Evolutionary conservation across 345 rosid genomes (phyloP).

Genomic region (Durio zibethinus): DNA sequence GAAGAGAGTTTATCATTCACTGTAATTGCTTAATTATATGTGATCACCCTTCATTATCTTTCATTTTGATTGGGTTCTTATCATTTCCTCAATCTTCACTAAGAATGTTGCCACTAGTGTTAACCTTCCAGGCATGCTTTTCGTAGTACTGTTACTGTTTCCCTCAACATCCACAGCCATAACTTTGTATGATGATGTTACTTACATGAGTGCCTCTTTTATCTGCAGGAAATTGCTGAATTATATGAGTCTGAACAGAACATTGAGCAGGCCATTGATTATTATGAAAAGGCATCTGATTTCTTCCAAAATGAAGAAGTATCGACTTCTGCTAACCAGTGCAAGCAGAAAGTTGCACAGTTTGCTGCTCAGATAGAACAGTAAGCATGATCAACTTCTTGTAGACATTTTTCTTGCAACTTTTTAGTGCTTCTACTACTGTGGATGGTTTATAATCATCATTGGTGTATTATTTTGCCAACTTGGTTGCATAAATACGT

Average conservation of each 20-base stretch:
- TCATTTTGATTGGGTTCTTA: not conserved
- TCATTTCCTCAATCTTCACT: not conserved
- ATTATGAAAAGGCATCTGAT: conserved; percentile 79
- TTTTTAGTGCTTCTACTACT: not conserved
- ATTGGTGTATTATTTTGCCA: not conserved
- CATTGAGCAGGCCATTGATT: conserved; percentile 55
- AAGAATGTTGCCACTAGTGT: not conserved
- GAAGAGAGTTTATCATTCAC: not conserved
- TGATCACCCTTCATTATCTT: not conserved
- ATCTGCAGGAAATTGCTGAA: conserved; percentile 77
- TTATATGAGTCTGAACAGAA: conserved; percentile 63
- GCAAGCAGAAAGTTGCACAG: conserved; percentile 96
- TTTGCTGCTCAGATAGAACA: conserved; percentile 86
- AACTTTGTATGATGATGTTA: not conserved
- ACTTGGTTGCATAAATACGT: not conserved
- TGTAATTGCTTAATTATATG: not conserved
- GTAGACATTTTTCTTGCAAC: not conserved
- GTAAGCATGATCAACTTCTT: conserved; percentile 42
- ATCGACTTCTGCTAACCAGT: conserved; percentile 92
- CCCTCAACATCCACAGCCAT: not conserved
- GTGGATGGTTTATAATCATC: not conserved
- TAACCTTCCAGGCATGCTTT: not conserved
- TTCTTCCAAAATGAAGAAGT: conserved; percentile 80
- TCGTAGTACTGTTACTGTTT: not conserved
- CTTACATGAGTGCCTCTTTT: conserved; percentile 7